Percentiles rank a stretch among this genome's conserved stretches.
Evolutionary conservation across 768 basidiomycete species (phyloP).

Genomic region (Suillus fuscotomentosus): DNA sequence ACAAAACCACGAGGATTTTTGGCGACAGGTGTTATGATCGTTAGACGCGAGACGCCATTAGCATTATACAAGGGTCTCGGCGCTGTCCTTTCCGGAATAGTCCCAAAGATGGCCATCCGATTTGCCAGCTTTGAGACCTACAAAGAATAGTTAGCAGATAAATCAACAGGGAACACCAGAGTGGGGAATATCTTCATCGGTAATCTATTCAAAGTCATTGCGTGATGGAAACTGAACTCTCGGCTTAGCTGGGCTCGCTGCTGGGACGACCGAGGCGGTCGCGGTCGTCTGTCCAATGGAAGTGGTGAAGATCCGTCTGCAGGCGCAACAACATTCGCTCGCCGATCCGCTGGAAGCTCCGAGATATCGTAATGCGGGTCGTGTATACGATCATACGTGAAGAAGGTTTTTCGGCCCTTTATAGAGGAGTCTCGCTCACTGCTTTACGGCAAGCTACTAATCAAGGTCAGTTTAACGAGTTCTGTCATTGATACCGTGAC

Average conservation of each 20-base stretch:
- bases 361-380: conserved; percentile 93
- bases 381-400: conserved; percentile 93
- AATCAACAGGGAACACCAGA: conserved; percentile 74
- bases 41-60: conserved; percentile 87
- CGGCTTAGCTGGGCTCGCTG: conserved; percentile 81
- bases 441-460: conserved; percentile 97
- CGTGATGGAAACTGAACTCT: not conserved
- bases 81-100: conserved; percentile 94
- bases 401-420: conserved; percentile 82
- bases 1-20: conserved; percentile 91
- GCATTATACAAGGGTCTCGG: conserved; percentile 98
- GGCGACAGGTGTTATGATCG: conserved; percentile 86
- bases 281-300: conserved; percentile 98
- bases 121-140: conserved; percentile 98
- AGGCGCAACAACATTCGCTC: conserved; percentile 96
- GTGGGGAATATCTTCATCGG: conserved; percentile 85
- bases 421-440: conserved; percentile 91
- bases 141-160: conserved; percentile 77
- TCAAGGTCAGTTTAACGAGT: conserved; percentile 57
- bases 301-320: conserved; percentile 96
- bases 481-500: not conserved
- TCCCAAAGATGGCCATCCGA: conserved; percentile 99
- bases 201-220: conserved; percentile 33
- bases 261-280: conserved; percentile 94
- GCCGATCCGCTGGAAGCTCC: conserved; percentile 94